phyloP scores from a whole-genome alignment of 331 rosid genomes.

The Quercus tomentella region DNA sequence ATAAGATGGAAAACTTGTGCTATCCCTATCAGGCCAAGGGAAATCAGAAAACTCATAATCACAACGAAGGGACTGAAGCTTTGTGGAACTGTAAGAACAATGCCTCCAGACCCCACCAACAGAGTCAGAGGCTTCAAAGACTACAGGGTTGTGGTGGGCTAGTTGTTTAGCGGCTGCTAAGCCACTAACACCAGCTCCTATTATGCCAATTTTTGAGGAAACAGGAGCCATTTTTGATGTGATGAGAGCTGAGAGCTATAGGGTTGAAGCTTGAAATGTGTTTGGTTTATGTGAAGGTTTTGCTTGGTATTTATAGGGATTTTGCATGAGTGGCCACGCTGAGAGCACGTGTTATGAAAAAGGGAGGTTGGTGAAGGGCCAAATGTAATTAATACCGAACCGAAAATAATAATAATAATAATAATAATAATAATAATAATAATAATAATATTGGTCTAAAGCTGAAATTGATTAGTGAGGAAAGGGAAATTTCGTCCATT shows the following conservation, averaged over 20 bases:
- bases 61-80: constrained; percentile 59
- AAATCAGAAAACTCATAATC: constrained; percentile 79
- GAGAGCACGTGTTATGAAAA: constrained; percentile 15
- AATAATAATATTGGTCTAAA: background rate
- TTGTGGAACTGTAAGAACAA: constrained; percentile 66
- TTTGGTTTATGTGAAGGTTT: background rate
- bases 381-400: too few relatives aligned
- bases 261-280: background rate
- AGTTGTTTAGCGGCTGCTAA: constrained; percentile 68
- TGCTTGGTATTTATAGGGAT: constrained; percentile 3
- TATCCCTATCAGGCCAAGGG: constrained; percentile 63
- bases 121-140: constrained; percentile 65
- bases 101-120: constrained; percentile 89
- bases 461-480: constrained; percentile 14
- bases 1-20: constrained; percentile 42
- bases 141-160: constrained; percentile 50
- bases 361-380: background rate
- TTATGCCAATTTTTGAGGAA: constrained; percentile 51
- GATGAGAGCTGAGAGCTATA: background rate
- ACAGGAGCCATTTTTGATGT: constrained; percentile 17
- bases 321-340: background rate
- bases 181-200: constrained; percentile 84
- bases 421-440: too few relatives aligned
- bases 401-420: too few relatives aligned
- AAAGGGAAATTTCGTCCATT: constrained; percentile 15